These are phyloP conservation scores for Closterium sp. DNA, from an alignment of 139 green algal species.

Conservation along the genomic window DNA sequence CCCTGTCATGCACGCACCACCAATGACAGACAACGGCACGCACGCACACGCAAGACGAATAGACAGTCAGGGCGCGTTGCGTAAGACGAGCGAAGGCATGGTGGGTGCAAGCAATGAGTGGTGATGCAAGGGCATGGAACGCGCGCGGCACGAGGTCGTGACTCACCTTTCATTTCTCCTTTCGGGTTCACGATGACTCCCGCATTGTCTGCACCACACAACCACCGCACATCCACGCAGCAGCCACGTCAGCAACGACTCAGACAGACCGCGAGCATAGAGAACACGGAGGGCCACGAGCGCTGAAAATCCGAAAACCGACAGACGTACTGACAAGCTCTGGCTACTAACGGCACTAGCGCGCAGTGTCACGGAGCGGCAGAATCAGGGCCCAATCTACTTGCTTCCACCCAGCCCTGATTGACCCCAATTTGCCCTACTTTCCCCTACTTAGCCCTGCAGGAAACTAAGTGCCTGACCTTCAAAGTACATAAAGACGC, in stretches of 20 bases:
- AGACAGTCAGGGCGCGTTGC: neutral
- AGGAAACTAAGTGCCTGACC: neutral
- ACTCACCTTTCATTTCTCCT: conserved; percentile 98
- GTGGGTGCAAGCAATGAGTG: neutral
- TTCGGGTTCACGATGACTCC: conserved; percentile 99
- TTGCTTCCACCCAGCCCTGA: neutral
- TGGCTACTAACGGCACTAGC: neutral
- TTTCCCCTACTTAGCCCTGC: neutral
- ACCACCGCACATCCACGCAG: neutral
- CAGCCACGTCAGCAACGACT: neutral
- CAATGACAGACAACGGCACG: neutral
- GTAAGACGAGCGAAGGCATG: neutral
- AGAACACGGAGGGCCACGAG: neutral
- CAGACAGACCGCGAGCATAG: neutral
- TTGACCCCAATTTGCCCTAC: neutral
- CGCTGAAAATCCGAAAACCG: neutral
- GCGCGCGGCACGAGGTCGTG: too few species aligned
- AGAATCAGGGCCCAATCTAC: neutral
- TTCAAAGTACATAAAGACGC: conserved; percentile 99
- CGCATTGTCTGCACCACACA: conserved; percentile 84
- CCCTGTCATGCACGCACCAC: conserved; percentile 59
- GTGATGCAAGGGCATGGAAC: neutral
- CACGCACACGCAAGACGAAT: neutral
- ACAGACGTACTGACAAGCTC: neutral
- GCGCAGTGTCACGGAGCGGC: neutral